Base-by-base conservation (phyloP, 345 rosid species). In the Eucalyptus paniculata region DNA sequence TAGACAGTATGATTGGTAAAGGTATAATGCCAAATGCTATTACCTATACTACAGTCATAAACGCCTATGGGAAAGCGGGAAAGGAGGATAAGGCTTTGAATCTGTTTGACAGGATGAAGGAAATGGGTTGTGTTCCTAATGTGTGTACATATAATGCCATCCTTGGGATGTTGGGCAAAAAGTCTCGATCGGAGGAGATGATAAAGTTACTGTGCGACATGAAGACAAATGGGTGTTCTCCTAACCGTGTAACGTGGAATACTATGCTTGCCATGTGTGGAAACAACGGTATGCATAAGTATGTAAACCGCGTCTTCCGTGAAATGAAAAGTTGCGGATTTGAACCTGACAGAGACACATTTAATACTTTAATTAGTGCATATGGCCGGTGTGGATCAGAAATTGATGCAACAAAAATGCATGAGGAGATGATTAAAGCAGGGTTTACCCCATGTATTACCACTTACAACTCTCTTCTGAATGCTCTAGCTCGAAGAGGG, bases 241-340 rank as follows among this genome's bases (percentile, higher is more conserved):
- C 99, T 54, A 94, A 96, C 50, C 95, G 96, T n/a, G 87, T 95
- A 44, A 97, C 99, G 7, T 97, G 99, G 99, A 97, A 97, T 91
- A 96, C 99, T 16, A 93, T 96, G 97, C 97, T 97, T 91, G 93
- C 96, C 72, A 88, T 95, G 92, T 97, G 97, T 90, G 96, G 99
- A 89, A 93, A 92, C 60, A 92, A 92, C 37, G 97, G 96, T 60
- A 94, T 94, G 98, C 94, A 93, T 90, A 93, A 92, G 87, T 95
- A 93, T 88, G 94, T 97, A 89, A 95, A 95, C 88, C 92, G 86
- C 58, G 95, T 97, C 54, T 94, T 96, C 67, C 94, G 88, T n/a
- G 98, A 97, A 91, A 97, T 97, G 99, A 96, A 93, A 90, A 94
- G 92, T 90, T 96, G 98, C 14, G 99, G 99, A 87, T 95, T 97